Evolutionary conservation across 768 basidiomycete genomes (phyloP), one percentile per base, ranked within the genome.

Genomic region (Kwoniella dejecticola): DNA sequence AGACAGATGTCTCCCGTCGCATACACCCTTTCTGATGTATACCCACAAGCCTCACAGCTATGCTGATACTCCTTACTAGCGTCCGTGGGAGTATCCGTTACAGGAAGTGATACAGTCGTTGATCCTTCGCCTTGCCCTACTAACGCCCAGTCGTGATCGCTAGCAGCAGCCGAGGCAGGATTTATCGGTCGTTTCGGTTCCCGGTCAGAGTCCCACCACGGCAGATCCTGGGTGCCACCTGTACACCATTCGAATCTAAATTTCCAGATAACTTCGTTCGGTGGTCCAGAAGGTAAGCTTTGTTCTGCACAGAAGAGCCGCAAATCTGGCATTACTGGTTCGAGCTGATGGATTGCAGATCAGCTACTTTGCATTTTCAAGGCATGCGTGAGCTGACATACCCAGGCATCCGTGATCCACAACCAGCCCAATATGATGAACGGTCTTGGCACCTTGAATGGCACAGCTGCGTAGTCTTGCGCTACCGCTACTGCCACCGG

Each of bases 361-460:
- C 19, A 60, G 49, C 49, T 40, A n/a, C 13, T n/a, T n/a, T 62
- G 12, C 33, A 31, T 27, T 52, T 36, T 27, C 21, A 8, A 12
- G 30, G n/a, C 19, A 40, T 36, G 42, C 52, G 26, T 30, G 36
- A 15, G 19, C 48, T 8, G 7, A 55, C 67, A 29, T 33, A 72
- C 74, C 77, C 77, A 78, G 23, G 75, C 73, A 44, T 75, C 77
- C 0, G 64, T 63, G 17, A 76, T 56, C 73, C 71, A 78, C 60
- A 73, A 76, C 77, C 75, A 78, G 21, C 77, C 77, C 12, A 78
- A 61, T 2, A 72, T 67, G 49, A 73, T 52, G 29, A 72, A 70
- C 4, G 71, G 69, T 33, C 67, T 31, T n/a, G 70, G 67, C 2
- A 75, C 66, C 21, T 64, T 62, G 60, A 74, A 76, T 10, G 75